Conservation (phyloP, 1,139 yeast species). For the Debaryomycetaceae sp. region DNA sequence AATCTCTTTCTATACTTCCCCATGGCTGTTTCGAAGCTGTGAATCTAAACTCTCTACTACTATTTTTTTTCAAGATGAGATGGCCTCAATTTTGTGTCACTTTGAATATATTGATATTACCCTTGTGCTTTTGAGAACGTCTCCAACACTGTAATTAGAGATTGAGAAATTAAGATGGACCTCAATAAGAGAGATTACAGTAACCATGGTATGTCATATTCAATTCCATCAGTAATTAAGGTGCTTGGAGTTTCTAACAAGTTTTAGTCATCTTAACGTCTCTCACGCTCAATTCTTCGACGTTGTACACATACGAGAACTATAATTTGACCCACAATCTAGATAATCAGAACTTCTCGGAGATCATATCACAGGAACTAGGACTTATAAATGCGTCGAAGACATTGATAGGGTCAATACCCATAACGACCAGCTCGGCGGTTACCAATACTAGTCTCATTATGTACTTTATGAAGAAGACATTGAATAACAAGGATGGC, state of each 20-base stretch:
- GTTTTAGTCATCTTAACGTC: constrained; percentile 38
- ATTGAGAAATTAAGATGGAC: not conserved
- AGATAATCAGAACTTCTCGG: constrained; percentile 48
- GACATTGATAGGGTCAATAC: constrained; percentile 43
- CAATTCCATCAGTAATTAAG: not conserved
- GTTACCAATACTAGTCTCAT: constrained; percentile 33
- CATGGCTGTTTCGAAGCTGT: constrained; percentile 37
- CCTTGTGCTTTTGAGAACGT: not conserved
- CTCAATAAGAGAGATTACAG: constrained; percentile 18
- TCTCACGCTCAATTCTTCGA: constrained; percentile 51
- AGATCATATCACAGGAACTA: constrained; percentile 51
- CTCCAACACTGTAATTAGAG: not conserved
- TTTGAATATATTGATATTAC: not conserved
- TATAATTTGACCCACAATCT: constrained; percentile 33
- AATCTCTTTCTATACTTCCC: constrained; percentile 78
- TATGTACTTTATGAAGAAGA: constrained; percentile 49
- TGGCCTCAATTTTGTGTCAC: not conserved
- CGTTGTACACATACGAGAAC: constrained; percentile 55
- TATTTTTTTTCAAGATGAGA: constrained; percentile 4
- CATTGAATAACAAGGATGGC: constrained; percentile 38
- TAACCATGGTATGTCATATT: constrained; percentile 28
- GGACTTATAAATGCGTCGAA: constrained; percentile 50
- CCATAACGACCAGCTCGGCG: constrained; percentile 24
- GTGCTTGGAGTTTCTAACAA: not conserved
- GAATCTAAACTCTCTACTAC: constrained; percentile 1